Evolutionary conservation across 768 basidiomycete species (phyloP).

Genomic region (Agrocybe praecox): DNA sequence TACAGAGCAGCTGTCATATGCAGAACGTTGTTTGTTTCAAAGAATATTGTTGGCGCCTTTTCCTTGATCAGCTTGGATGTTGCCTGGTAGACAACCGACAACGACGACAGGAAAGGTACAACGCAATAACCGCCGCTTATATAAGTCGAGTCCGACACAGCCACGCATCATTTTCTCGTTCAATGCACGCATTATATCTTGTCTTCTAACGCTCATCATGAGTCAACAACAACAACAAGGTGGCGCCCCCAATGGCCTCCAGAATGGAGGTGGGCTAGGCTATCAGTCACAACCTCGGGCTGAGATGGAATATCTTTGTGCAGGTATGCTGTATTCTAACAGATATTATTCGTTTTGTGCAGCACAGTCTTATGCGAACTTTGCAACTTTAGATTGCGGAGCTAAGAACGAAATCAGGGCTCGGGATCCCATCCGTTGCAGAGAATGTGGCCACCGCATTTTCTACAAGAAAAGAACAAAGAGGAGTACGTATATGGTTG

Average conservation of each 20-base stretch:
- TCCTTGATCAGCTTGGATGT: conserved; percentile 1
- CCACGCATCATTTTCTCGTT: not conserved
- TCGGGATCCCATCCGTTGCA: conserved; percentile 92
- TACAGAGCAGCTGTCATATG: conserved; percentile 11
- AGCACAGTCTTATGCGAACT: conserved; percentile 5
- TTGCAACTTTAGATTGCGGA: conserved; percentile 64
- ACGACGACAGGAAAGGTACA: not conserved
- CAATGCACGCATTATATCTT: not conserved
- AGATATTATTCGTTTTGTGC: not conserved
- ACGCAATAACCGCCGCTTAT: not conserved
- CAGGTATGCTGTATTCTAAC: conserved; percentile 51
- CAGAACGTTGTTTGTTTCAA: conserved; percentile 6
- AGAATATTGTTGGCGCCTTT: conserved; percentile 8
- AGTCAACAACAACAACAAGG: conserved; percentile 21
- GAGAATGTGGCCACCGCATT: conserved; percentile 96
- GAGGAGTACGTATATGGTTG: conserved; percentile 67
- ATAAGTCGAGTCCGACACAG: not conserved
- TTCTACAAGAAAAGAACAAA: conserved; percentile 98
- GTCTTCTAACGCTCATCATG: conserved; percentile 13
- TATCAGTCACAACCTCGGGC: conserved; percentile 44
- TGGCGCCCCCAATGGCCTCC: conserved; percentile 9
- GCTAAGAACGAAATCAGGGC: conserved; percentile 90
- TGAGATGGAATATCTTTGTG: conserved; percentile 88
- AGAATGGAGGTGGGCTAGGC: conserved; percentile 19
- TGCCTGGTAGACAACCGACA: conserved; percentile 4